A percentile compares a stretch with the other conserved stretches of the same genome.
phyloP scores from a whole-genome alignment of 768 basidiomycete species.

The Paxillus involutus region DNA sequence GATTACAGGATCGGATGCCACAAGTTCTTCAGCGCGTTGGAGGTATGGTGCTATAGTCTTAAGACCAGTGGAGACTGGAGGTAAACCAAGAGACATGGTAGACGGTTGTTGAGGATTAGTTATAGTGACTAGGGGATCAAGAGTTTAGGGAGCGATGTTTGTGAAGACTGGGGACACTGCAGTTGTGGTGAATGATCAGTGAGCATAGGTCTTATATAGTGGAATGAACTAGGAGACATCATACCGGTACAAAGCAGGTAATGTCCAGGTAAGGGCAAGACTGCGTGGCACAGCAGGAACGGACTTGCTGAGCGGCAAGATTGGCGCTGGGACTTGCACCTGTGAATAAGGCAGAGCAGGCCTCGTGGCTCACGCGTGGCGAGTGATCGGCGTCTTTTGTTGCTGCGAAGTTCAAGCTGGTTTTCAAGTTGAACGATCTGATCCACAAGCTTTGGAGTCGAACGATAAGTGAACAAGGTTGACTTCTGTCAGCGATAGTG shows the following conservation, averaged over 20 bases:
- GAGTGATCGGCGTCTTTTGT: neutral
- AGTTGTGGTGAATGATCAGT: neutral
- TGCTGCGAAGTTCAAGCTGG: no score
- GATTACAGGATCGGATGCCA: conserved; percentile 78
- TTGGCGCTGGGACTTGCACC: neutral
- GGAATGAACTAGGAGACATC: neutral
- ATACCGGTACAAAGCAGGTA: neutral
- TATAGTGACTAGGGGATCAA: neutral
- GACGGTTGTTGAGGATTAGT: neutral
- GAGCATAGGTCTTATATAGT: conserved; percentile 1
- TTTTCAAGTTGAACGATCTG: no score
- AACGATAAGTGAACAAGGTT: neutral
- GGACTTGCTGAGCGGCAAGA: neutral
- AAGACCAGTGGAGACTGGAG: conserved; percentile 59
- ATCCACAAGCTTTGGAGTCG: no score
- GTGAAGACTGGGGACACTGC: neutral
- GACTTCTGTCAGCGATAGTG: neutral
- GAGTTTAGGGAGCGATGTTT: neutral
- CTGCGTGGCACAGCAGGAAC: neutral
- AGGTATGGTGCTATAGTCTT: conserved; percentile 76
- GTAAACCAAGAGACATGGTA: conserved; percentile 48
- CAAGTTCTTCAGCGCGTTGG: conserved; percentile 88
- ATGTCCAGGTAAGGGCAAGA: neutral
- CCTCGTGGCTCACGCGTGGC: neutral
- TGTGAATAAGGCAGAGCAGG: neutral